Percentiles rank a stretch among this genome's conserved stretches.
Evolutionary conservation across 2,329 filamentous ascomycete species (phyloP).

Genomic region (Fusarium udum): DNA sequence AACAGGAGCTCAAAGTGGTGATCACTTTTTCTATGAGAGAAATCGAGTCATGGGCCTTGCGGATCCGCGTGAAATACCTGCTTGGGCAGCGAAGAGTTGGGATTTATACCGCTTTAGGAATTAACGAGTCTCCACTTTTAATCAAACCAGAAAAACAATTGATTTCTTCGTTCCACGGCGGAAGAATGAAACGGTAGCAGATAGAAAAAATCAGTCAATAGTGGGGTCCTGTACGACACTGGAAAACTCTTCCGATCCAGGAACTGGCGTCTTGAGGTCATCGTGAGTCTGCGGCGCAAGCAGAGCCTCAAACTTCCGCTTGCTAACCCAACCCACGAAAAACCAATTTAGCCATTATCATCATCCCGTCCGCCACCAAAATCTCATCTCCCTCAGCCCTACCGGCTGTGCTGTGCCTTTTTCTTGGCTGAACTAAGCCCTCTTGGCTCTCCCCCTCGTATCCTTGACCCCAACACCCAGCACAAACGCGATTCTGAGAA

Average conservation of each 20-base stretch:
- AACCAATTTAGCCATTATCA: background rate
- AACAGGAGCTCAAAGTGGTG: background rate
- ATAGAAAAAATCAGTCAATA: background rate
- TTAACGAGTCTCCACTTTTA: background rate
- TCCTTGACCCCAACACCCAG: slow-evolving; percentile 27
- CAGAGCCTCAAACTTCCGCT: background rate
- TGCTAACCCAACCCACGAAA: background rate
- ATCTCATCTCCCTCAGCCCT: slow-evolving; percentile 8
- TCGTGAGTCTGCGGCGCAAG: background rate
- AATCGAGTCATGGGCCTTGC: slow-evolving; percentile 1
- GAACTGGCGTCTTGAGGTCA: background rate
- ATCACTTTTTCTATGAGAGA: background rate
- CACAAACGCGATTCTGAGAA: slow-evolving; percentile 29
- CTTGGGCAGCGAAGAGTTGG: background rate
- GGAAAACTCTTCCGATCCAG: background rate
- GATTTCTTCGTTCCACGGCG: background rate
- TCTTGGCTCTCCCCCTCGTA: slow-evolving; percentile 1
- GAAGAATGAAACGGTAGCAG: background rate
- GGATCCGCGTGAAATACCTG: background rate
- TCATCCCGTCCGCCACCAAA: slow-evolving; percentile 1
- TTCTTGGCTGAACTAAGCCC: slow-evolving; percentile 1
- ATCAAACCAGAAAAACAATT: background rate
- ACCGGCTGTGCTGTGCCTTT: background rate
- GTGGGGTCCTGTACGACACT: background rate
- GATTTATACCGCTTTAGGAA: slow-evolving; percentile 6